Evolutionary conservation across 169 alveolate species (phyloP), one percentile per base, ranked within the genome.

Genomic region (Eimeria necatrix): DNA sequence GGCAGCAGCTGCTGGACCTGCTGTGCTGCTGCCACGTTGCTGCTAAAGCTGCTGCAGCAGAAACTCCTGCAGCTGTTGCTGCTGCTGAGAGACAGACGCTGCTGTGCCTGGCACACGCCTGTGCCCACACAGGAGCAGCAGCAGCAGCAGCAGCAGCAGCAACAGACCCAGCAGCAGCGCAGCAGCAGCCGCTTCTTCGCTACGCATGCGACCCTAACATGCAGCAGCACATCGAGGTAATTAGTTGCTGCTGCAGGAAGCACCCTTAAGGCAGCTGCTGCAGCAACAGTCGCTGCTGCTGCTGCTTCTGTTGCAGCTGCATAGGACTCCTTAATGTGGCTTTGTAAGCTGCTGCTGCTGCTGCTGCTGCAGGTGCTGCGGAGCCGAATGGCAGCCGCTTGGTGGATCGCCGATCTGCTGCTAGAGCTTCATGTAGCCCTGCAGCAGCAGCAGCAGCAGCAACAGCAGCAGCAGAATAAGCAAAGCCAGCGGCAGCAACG

Each of bases 1-100:
- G 94, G 60, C 97, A 95, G 83, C 80, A 73, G 70, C 71, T 95
- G 78, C 93, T 95, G 49, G 97, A 95, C 71, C 48, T 80, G 2
- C 83, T 95, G 59, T 95, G 97, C 91, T 51, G 91, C 74, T 53
- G 91, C 91, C 71, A 56, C 52, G 74, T 56, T 53, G 73, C 74
- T 22, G 92, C 80, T 41, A 26, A 60, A 49, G 91, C 73, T 12
- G 48, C 70, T 12, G 91, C 91, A 81, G 91, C 88, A 78, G 91
- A 6, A 53, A 73, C 32, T 16, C 7, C 68, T 48, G 68, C 68
- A 10, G 18, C 88, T 2, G 68, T 46, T 78, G 68, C 88, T 48
- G n/a, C 64, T 16, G 68, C 64, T 0, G 89, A 51, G 7, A 41
- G 49, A 46, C 70, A 74, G 8, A 83, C 49, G 52, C 71, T n/a